Conservation (phyloP, 768 basidiomycete species). For the Suillus subaureus region DNA sequence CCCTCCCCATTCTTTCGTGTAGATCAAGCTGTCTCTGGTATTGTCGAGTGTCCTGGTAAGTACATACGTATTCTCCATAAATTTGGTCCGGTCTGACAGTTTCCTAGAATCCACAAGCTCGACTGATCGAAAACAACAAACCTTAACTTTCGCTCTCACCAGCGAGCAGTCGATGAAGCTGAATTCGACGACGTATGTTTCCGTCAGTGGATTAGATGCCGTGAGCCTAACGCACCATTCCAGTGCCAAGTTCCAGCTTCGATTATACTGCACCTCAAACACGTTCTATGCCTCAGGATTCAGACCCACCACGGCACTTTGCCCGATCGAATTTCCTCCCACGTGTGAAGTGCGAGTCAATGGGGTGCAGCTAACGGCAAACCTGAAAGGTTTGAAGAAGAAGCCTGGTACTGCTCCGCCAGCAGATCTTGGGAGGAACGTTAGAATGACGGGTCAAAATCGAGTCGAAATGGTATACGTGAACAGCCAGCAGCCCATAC, state of each 20-base stretch:
- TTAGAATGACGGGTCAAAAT: slow-evolving; percentile 51
- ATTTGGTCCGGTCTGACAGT: slow-evolving; percentile 11
- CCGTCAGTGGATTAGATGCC: slow-evolving; percentile 9
- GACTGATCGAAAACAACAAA: slow-evolving; percentile 74
- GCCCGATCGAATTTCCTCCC: slow-evolving; percentile 88
- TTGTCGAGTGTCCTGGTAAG: slow-evolving; percentile 81
- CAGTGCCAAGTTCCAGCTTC: slow-evolving; percentile 76
- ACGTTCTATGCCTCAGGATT: slow-evolving; percentile 65
- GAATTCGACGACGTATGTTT: slow-evolving; percentile 52
- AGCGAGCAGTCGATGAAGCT: slow-evolving; percentile 67
- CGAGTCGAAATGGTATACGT: slow-evolving; percentile 88
- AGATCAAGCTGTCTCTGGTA: slow-evolving; percentile 62
- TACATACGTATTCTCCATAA: neutral
- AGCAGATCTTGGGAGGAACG: slow-evolving; percentile 57
- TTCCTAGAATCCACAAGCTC: slow-evolving; percentile 70
- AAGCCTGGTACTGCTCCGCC: slow-evolving; percentile 95
- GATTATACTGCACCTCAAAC: slow-evolving; percentile 88
- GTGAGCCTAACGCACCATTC: neutral
- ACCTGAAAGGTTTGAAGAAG: slow-evolving; percentile 91
- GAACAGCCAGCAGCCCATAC: slow-evolving; percentile 79
- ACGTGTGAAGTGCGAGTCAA: slow-evolving; percentile 93
- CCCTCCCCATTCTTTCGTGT: slow-evolving; percentile 77
- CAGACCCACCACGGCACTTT: slow-evolving; percentile 52
- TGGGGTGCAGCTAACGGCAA: slow-evolving; percentile 63
- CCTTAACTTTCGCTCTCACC: slow-evolving; percentile 63